Evolutionary conservation across 192 early-diverging fungal species (phyloP), one percentile per base, ranked within the genome.

Genomic region (Gaertneriomyces sp.): DNA sequence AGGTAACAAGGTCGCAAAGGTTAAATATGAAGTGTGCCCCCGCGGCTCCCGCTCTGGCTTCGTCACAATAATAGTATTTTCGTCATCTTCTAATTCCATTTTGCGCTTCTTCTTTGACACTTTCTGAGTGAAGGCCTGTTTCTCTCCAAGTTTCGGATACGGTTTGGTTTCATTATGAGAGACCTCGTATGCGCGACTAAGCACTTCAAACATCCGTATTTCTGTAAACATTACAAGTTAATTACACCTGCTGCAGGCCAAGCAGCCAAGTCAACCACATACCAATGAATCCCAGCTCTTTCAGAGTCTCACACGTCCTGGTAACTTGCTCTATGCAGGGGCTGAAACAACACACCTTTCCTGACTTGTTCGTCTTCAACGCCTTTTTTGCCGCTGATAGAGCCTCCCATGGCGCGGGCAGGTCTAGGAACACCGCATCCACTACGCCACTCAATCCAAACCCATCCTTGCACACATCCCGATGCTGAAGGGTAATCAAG

Each of bases 281-380:
- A 81, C 91, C 90, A n/a, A 89, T 80, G 76, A 96, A 98, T 5
- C 91, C 90, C 56, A 89, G 76, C 44, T 93, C 87, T 20, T 88
- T 83, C 58, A 98, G 74, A 17, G 87, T 88, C 25, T 77, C 66
- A 4, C 87, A 87, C 9, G 94, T 94, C 49, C 81, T 77, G 56
- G 89, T 84, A 39, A 98, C 93, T 72, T 98, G 96, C 70, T 98
- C 96, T 45, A 97, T 93, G 57, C 93, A 95, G 4, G 96, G 96
- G 64, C 91, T 93, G 72, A 98, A 98, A 47, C 88, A 89, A 68
- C 96, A 97, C 11, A 98, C 89, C 45, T 89, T 82, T 16, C 95
- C 95, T 42, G 90, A 87, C 14, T 82, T 78, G 53, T 88, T 78
- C 66, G 83, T 85, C 64, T 91, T 87, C 62, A 98, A 90, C 0